Evolutionary conservation across 2,329 filamentous ascomycete genomes (phyloP), one percentile per base, ranked within the genome.

Genomic region (Fusarium scirpi): DNA sequence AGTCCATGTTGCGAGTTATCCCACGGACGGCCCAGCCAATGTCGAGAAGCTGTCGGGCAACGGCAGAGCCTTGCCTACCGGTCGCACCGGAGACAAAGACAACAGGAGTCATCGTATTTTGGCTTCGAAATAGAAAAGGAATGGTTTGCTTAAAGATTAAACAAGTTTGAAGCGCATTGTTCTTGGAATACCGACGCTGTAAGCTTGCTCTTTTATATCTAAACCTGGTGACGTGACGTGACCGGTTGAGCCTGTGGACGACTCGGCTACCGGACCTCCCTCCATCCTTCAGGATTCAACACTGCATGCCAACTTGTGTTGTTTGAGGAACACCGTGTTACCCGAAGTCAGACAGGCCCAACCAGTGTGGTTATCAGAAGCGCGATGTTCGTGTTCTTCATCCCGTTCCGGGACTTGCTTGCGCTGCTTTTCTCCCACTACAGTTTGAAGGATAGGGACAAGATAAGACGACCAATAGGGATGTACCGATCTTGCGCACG

Each of bases 1-100:
- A 63, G 1, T 63, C 34, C 27, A 48, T 25, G 13, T 63, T 56
- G 2, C 61, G 61, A 16, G 58, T 49, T 9, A 43, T 63, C 4
- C 34, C 24, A 0, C 27, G 58, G 25, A 63, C 34, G 7, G 8
- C 13, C 61, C 61, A 63, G 3, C 58, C 58, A 4, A 48, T 29
- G 4, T 56, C 43, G 4, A 56, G 16, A 2, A 63, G 48, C 10
- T 22, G 43, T 8, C 43, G 45, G 16, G 58, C 43, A 13, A 63
- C 61, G 1, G 61, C 58, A 2, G 34, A 57, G 5, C 61, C 61
- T 46, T 63, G 61, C 13, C 41, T 43, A 3, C 61, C 61, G 3
- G 61, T 63, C 8, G 58, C 58, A 8, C 61, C 58, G 4, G 58
- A 47, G 1, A 63, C 61, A 18, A 63, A 63, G 16, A n/a, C 43